These are phyloP conservation scores for Coniochaeta ligniaria DNA, from an alignment of 2,329 filamentous ascomycete species.

Conservation along the genomic window DNA sequence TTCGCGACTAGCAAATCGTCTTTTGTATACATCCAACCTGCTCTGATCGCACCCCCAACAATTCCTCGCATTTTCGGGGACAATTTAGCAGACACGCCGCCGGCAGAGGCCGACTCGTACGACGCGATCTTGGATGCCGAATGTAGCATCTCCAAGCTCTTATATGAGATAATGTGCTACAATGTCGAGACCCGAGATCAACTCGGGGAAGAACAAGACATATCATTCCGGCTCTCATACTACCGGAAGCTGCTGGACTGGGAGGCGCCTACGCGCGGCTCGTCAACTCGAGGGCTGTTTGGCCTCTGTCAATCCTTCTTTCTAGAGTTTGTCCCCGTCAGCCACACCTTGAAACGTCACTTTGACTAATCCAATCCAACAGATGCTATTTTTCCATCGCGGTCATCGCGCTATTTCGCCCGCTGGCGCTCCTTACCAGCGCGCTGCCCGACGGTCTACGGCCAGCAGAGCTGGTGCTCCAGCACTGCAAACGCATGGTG, in stretches of 20 bases:
- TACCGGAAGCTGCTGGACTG: background rate
- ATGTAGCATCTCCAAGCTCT: background rate
- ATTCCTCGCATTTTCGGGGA: background rate
- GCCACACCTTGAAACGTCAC: background rate
- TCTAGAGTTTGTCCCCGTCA: background rate
- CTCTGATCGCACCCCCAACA: background rate
- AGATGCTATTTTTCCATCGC: background rate
- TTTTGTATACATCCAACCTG: constrained; percentile 1
- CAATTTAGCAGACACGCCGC: background rate
- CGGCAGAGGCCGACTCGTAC: background rate
- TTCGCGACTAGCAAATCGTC: background rate
- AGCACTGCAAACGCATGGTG: background rate
- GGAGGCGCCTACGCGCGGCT: background rate
- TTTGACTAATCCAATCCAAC: background rate
- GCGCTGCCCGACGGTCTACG: background rate
- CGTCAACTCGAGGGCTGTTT: background rate
- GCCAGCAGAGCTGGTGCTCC: background rate
- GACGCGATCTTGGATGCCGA: background rate
- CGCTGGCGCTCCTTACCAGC: background rate
- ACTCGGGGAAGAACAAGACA: background rate
- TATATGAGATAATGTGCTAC: constrained; percentile 3
- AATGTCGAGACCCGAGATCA: background rate
- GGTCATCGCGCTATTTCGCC: background rate
- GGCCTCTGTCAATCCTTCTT: background rate
- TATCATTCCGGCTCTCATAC: background rate